Evolutionary conservation across 2,329 filamentous ascomycete genomes (phyloP).

Genomic region (Xylariaceae sp.): DNA sequence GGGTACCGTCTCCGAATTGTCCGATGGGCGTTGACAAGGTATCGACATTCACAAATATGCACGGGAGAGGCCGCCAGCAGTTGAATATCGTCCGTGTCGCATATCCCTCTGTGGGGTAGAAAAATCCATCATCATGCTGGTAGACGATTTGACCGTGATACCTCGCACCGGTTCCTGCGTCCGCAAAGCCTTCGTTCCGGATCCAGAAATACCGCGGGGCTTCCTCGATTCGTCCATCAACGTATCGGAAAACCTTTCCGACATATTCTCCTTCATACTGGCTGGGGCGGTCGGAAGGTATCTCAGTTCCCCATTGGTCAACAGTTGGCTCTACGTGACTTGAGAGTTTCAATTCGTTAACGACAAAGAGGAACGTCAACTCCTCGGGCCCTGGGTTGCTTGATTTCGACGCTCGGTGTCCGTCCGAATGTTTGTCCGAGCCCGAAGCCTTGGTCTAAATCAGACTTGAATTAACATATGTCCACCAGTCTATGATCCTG

Average conservation of each 20-base stretch:
- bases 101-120: conserved; percentile 6
- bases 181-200: neutral
- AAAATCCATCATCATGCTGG: neutral
- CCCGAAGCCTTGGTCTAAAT: neutral
- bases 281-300: conserved; percentile 3
- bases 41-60: conserved; percentile 11
- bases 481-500: no score
- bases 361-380: conserved; percentile 17
- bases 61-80: conserved; percentile 15
- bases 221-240: conserved; percentile 1
- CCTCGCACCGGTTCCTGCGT: neutral
- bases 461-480: no score
- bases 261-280: conserved; percentile 1
- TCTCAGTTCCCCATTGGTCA: conserved; percentile 11
- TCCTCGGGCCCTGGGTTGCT: no score
- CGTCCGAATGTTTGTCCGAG: neutral
- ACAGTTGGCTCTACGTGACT: neutral
- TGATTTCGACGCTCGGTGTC: neutral
- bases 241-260: conserved; percentile 10
- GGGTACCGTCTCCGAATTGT: neutral
- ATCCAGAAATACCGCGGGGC: conserved; percentile 5
- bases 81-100: conserved; percentile 14
- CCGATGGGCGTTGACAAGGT: conserved; percentile 6
- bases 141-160: neutral
- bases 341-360: conserved; percentile 10